phyloP scores from a whole-genome alignment of 139 green algal species.

The Trebouxia sp. region DNA sequence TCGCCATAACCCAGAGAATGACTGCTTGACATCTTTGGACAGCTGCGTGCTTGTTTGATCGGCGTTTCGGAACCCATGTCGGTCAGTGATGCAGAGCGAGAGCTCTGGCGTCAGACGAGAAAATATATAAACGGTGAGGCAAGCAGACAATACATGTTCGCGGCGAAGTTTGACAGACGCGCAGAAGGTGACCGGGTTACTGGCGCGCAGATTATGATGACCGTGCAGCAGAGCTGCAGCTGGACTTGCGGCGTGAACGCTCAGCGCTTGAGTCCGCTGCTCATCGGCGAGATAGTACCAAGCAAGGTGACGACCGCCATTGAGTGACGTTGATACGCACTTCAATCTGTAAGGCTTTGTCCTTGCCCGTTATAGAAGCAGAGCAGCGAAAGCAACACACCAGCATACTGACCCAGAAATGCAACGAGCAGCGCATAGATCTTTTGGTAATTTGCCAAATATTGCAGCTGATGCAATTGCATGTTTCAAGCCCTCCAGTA shows the following conservation, averaged over 20 bases:
- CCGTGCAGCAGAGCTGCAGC: neutral
- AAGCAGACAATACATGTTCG: neutral
- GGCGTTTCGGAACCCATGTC: neutral
- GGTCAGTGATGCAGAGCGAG: neutral
- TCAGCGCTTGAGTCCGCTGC: neutral
- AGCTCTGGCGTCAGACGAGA: constrained; percentile 7
- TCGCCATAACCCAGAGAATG: too few relatives aligned
- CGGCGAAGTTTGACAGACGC: too few relatives aligned
- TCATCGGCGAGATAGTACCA: neutral
- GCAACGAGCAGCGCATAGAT: neutral
- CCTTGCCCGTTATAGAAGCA: too few relatives aligned
- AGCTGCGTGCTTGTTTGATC: neutral
- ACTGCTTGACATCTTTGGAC: too few relatives aligned
- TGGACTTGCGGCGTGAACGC: neutral
- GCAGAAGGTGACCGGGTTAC: too few relatives aligned
- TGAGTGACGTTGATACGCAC: too few relatives aligned
- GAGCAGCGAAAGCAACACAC: neutral
- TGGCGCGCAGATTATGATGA: constrained; percentile 4
- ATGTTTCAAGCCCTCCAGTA: too few relatives aligned
- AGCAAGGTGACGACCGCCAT: neutral
- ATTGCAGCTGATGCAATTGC: too few relatives aligned
- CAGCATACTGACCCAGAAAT: neutral
- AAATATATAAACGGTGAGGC: constrained; percentile 6
- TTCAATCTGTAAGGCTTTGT: too few relatives aligned
- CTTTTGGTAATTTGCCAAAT: neutral